Evolutionary conservation across 148 eudicot genomes (phyloP).

Genomic region (Rhododendron mucronatum): DNA sequence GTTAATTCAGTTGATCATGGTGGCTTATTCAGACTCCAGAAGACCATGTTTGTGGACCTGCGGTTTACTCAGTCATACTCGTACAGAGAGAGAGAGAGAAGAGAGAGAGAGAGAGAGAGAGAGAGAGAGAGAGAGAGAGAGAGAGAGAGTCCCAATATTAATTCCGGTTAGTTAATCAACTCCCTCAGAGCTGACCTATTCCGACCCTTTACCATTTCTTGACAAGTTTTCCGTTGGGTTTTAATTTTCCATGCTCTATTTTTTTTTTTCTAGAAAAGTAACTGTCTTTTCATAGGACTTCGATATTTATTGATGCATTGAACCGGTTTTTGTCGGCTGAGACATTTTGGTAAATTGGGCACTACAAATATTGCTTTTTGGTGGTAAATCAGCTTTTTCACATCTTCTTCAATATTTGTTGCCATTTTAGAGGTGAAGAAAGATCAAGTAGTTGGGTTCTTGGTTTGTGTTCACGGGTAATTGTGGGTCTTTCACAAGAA

Average conservation of each 20-base stretch:
- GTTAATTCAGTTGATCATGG: conserved; percentile 10
- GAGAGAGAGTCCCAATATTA: background rate
- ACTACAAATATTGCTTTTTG: background rate
- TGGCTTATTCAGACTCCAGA: background rate
- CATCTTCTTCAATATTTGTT: background rate
- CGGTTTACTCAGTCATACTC: background rate
- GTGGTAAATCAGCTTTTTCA: background rate
- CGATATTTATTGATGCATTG: background rate
- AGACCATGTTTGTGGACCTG: background rate
- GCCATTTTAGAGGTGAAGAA: background rate
- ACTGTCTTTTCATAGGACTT: background rate
- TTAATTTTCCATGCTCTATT: background rate
- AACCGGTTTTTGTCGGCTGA: background rate
- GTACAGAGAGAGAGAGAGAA: background rate
- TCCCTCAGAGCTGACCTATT: background rate
- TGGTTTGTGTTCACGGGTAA: conserved; percentile 30
- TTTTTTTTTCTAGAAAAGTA: background rate
- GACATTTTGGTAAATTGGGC: background rate
- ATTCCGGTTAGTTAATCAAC: background rate
- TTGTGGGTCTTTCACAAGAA: conserved; percentile 26
- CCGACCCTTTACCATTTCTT: background rate
- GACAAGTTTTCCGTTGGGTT: background rate
- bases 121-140: background rate
- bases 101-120: background rate
- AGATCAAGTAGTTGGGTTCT: conserved; percentile 26